A percentile compares a stretch with the other conserved stretches of the same genome.
These are phyloP conservation scores for Trametes maxima DNA, from an alignment of 768 basidiomycete genomes.

Conservation along the genomic window DNA sequence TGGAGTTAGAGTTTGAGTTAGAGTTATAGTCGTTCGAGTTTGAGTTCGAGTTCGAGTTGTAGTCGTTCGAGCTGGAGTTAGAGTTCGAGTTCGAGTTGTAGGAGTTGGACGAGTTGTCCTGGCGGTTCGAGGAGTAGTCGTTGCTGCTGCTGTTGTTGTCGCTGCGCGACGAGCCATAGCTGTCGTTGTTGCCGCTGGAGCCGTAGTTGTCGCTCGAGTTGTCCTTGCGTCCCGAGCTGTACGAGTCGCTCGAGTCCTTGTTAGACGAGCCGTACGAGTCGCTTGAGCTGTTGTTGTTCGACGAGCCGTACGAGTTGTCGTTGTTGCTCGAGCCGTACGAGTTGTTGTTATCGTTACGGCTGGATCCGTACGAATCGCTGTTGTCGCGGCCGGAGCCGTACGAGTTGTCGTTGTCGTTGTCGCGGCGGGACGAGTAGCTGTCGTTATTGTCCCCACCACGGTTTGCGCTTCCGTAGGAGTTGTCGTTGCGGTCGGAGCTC, in stretches of 20 bases:
- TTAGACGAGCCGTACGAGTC: constrained; percentile 8
- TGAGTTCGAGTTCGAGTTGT: constrained; percentile 13
- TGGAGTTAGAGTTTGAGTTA: constrained; percentile 22
- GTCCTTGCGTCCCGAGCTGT: not conserved
- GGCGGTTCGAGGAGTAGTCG: constrained; percentile 21
- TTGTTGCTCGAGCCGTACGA: constrained; percentile 14
- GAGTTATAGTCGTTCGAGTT: constrained; percentile 30
- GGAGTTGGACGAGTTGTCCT: constrained; percentile 8
- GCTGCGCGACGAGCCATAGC: constrained; percentile 20
- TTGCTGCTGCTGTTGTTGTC: constrained; percentile 27
- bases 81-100: constrained; percentile 5
- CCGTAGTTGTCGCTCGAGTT: constrained; percentile 18
- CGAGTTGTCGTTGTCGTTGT: constrained; percentile 10
- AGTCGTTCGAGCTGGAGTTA: constrained; percentile 19
- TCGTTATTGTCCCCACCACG: constrained; percentile 10
- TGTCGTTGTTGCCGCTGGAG: constrained; percentile 9
- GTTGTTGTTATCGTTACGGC: constrained; percentile 13
- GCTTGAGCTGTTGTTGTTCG: constrained; percentile 24
- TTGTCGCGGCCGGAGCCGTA: constrained; percentile 5
- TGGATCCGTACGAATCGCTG: constrained; percentile 1
- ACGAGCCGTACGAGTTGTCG: constrained; percentile 15
- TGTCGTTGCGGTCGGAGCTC: not conserved
- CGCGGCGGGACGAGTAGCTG: constrained; percentile 7
- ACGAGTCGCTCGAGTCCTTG: constrained; percentile 7
- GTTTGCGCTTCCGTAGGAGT: constrained; percentile 7